Evolutionary conservation across 2,329 filamentous ascomycete species (phyloP).

Genomic region (Fusarium metavorans): DNA sequence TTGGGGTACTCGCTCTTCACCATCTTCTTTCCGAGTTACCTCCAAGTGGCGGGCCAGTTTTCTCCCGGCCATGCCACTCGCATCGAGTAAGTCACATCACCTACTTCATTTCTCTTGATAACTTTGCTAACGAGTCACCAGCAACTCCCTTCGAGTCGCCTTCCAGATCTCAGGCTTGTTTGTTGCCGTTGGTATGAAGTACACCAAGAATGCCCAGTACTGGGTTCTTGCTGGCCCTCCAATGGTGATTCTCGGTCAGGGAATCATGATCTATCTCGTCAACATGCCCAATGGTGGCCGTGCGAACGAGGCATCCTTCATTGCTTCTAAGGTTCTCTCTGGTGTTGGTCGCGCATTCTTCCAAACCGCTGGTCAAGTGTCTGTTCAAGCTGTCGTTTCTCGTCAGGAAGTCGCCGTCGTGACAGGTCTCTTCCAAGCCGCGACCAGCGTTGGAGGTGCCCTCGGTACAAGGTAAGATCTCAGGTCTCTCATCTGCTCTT

Average conservation of each 20-base stretch:
- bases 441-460: slow-evolving; percentile 44
- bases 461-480: slow-evolving; percentile 45
- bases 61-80: slow-evolving; percentile 49
- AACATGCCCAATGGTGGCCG: not conserved
- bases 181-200: not conserved
- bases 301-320: not conserved
- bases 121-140: not conserved
- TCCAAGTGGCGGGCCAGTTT: slow-evolving; percentile 51
- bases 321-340: not conserved
- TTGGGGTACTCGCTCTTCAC: slow-evolving; percentile 44
- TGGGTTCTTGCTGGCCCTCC: not conserved
- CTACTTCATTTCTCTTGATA: not conserved
- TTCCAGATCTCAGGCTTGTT: not conserved
- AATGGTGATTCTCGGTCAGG: not conserved
- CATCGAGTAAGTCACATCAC: slow-evolving; percentile 42
- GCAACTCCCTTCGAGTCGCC: not conserved
- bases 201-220: not conserved
- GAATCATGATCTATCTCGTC: not conserved
- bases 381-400: slow-evolving; percentile 45
- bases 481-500: rapidly evolving
- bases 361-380: not conserved
- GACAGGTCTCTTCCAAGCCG: slow-evolving; percentile 49
- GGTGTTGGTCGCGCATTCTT: not conserved
- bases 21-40: slow-evolving; percentile 52
- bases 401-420: slow-evolving; percentile 50